Percentiles rank a stretch among this genome's conserved stretches.
Conservation (phyloP, 2,329 filamentous ascomycete species). For the Aspergillus sp. region DNA sequence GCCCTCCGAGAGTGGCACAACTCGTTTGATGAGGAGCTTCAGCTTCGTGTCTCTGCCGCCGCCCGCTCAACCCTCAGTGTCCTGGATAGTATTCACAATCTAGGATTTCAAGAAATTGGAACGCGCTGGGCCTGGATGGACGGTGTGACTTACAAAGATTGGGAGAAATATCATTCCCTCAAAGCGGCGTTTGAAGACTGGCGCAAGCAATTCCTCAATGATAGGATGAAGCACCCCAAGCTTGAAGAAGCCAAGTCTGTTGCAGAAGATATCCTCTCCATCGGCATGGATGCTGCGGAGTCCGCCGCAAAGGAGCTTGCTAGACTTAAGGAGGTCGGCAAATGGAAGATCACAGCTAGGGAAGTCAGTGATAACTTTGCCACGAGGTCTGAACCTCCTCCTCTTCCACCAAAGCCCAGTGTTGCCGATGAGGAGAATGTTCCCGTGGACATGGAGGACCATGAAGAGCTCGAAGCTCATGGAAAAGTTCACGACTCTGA, state of each 20-base stretch:
- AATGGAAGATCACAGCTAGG: constrained; percentile 74
- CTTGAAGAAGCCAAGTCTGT: constrained; percentile 66
- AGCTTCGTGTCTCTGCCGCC: constrained; percentile 65
- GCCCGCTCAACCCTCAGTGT: constrained; percentile 80
- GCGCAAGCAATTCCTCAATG: constrained; percentile 74
- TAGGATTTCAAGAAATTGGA: constrained; percentile 86
- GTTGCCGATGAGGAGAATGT: constrained; percentile 11
- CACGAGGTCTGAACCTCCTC: constrained; percentile 50
- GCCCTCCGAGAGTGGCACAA: constrained; percentile 74
- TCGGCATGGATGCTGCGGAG: constrained; percentile 77
- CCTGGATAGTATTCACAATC: constrained; percentile 74
- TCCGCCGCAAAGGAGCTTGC: constrained; percentile 75
- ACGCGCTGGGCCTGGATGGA: constrained; percentile 96
- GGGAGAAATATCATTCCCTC: constrained; percentile 89
- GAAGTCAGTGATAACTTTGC: constrained; percentile 80
- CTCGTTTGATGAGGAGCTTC: constrained; percentile 67
- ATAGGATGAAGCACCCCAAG: constrained; percentile 71
- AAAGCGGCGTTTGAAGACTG: constrained; percentile 80
- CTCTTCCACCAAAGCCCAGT: constrained; percentile 27
- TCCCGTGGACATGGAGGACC: constrained; percentile 8
- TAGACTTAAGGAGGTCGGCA: constrained; percentile 76
- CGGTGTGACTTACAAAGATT: constrained; percentile 93
- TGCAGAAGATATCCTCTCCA: constrained; percentile 68
- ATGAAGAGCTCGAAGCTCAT: not conserved
- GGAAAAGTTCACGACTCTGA: not conserved